Conservation (phyloP, 768 basidiomycete species). For the Tylopilus felleus region DNA sequence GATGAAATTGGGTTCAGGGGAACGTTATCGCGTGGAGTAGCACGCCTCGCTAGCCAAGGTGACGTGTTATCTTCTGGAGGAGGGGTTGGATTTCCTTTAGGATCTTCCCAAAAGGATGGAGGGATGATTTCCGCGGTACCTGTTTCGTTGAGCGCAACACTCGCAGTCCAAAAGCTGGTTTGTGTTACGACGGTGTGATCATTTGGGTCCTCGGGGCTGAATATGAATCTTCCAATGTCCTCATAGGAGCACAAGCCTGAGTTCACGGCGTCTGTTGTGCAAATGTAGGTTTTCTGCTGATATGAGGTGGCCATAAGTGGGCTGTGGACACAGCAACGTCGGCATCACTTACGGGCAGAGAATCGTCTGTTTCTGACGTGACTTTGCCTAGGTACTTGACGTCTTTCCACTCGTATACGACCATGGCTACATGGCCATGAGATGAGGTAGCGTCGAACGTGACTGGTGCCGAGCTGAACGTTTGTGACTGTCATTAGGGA, state of each 20-base stretch:
- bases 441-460: slow-evolving; percentile 69
- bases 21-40: slow-evolving; percentile 21
- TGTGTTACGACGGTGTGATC: slow-evolving; percentile 55
- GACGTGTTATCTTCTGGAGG: slow-evolving; percentile 46
- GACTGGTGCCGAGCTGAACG: slow-evolving; percentile 40
- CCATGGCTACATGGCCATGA: slow-evolving; percentile 86
- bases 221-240: slow-evolving; percentile 87
- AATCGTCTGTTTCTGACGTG: slow-evolving; percentile 50
- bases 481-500: slow-evolving; percentile 17
- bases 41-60: slow-evolving; percentile 42
- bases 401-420: slow-evolving; percentile 95
- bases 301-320: slow-evolving; percentile 16
- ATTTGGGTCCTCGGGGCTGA: slow-evolving; percentile 54
- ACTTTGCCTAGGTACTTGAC: slow-evolving; percentile 76
- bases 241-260: slow-evolving; percentile 64
- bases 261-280: slow-evolving; percentile 77
- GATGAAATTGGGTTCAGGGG: slow-evolving; percentile 47
- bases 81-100: slow-evolving; percentile 55
- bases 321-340: slow-evolving; percentile 9
- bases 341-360: slow-evolving; percentile 57
- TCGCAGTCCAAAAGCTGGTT: slow-evolving; percentile 87
- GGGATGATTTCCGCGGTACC: slow-evolving; percentile 11
- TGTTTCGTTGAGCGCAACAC: slow-evolving; percentile 57
- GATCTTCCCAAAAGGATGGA: slow-evolving; percentile 55
- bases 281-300: slow-evolving; percentile 89